Evolutionary conservation across 1,284 basidiomycete genomes (phyloP).

Genomic region (Xerocomus nothofagi): DNA sequence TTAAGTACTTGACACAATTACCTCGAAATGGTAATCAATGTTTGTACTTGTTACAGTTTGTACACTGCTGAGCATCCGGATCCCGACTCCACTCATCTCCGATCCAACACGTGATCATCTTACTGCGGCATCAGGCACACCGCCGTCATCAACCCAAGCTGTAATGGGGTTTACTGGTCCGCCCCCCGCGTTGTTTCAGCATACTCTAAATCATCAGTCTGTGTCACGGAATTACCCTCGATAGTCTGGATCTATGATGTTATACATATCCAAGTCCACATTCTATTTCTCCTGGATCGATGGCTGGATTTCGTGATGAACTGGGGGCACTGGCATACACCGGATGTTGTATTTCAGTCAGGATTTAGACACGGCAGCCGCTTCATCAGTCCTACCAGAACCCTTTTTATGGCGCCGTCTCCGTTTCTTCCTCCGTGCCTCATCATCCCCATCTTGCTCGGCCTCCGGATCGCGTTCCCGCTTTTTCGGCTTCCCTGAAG

Average conservation of each 20-base stretch:
- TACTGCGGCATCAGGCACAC: too few relatives aligned
- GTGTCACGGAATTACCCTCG: not conserved
- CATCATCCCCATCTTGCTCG: slow-evolving; percentile 10
- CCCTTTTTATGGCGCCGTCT: slow-evolving; percentile 39
- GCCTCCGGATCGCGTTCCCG: slow-evolving; percentile 17
- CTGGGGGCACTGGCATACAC: not conserved
- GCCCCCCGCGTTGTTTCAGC: too few relatives aligned
- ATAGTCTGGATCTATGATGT: not conserved
- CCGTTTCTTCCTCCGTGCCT: slow-evolving; percentile 35
- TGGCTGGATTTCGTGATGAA: not conserved
- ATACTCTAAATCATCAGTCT: too few relatives aligned
- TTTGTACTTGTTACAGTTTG: not conserved
- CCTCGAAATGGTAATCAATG: slow-evolving; percentile 20
- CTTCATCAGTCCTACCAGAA: not conserved
- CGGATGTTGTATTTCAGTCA: slow-evolving; percentile 3
- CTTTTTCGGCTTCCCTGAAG: slow-evolving; percentile 13
- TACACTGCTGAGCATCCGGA: not conserved
- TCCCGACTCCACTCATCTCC: too few relatives aligned
- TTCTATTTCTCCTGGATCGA: not conserved
- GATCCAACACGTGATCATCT: too few relatives aligned
- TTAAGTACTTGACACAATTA: slow-evolving; percentile 18
- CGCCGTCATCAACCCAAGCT: too few relatives aligned
- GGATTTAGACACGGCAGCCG: not conserved
- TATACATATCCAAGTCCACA: not conserved
- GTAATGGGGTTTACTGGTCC: too few relatives aligned